Conservation (phyloP, 257 asterid genomes). For the Galeopsis tetrahit region DNA sequence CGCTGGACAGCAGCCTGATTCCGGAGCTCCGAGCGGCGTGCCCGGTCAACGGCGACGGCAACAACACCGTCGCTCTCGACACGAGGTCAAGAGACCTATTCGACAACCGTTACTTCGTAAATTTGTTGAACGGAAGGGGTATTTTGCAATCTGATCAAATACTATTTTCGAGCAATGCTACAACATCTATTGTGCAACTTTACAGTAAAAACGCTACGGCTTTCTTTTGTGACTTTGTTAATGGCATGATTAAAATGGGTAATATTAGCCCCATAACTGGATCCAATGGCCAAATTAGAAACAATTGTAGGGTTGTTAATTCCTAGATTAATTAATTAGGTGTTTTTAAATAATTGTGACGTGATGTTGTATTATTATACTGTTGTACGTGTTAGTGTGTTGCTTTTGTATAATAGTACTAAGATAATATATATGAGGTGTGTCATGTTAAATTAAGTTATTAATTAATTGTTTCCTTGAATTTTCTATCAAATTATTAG, state of each 20-base stretch:
- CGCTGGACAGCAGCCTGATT: constrained; percentile 48
- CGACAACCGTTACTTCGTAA: constrained; percentile 71
- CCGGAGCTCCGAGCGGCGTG: constrained; percentile 58
- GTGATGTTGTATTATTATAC: no score
- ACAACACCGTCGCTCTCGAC: constrained; percentile 66
- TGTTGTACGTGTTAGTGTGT: neutral
- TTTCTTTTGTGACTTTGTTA: constrained; percentile 66
- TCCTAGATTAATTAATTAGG: neutral
- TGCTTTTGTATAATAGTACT: neutral
- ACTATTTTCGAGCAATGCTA: constrained; percentile 52
- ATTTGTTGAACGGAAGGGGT: constrained; percentile 63
- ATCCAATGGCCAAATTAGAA: constrained; percentile 63
- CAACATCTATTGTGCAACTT: constrained; percentile 53
- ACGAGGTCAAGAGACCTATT: constrained; percentile 62
- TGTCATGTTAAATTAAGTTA: no score
- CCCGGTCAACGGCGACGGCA: constrained; percentile 61
- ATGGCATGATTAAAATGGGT: constrained; percentile 78
- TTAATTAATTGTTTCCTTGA: no score
- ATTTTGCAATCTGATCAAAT: constrained; percentile 70
- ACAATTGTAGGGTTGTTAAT: constrained; percentile 66
- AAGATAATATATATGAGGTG: no score
- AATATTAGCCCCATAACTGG: constrained; percentile 61
- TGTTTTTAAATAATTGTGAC: neutral
- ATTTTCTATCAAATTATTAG: no score
- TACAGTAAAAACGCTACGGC: constrained; percentile 44